Evolutionary conservation across 2,329 filamentous ascomycete genomes (phyloP).

Genomic region (Verticillium tricorpus): DNA sequence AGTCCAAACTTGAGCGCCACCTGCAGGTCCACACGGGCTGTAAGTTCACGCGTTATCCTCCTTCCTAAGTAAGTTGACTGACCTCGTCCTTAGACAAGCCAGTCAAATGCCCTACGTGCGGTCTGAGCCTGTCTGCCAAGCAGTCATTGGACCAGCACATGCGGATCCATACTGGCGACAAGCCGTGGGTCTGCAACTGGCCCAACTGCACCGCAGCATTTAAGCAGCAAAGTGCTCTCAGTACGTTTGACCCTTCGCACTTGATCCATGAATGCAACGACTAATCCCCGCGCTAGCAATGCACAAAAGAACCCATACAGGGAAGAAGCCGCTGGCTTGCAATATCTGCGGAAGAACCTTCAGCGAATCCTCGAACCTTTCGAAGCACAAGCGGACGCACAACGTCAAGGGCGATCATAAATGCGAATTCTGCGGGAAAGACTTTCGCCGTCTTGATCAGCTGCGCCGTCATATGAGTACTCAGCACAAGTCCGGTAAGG

Average conservation of each 20-base stretch:
- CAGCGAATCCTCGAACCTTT: slow-evolving; percentile 61
- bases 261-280: not conserved
- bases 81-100: slow-evolving; percentile 48
- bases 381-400: slow-evolving; percentile 62
- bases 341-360: slow-evolving; percentile 55
- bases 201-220: slow-evolving; percentile 53
- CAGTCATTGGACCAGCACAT: slow-evolving; percentile 65
- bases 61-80: slow-evolving; percentile 16
- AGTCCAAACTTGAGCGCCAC: slow-evolving; percentile 61
- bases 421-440: slow-evolving; percentile 50
- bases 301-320: slow-evolving; percentile 62
- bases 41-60: slow-evolving; percentile 29
- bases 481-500: not conserved
- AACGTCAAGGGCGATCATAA: slow-evolving; percentile 45
- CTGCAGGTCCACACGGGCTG: slow-evolving; percentile 62
- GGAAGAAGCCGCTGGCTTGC: slow-evolving; percentile 57
- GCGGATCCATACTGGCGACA: slow-evolving; percentile 62
- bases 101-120: slow-evolving; percentile 51
- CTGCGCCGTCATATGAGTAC: slow-evolving; percentile 45
- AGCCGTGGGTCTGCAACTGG: slow-evolving; percentile 51
- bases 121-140: slow-evolving; percentile 57
- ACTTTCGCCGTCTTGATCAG: slow-evolving; percentile 58
- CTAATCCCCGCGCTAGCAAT: slow-evolving; percentile 42
- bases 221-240: slow-evolving; percentile 63
- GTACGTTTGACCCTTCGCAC: slow-evolving; percentile 33